Evolutionary conservation across 2,329 filamentous ascomycete species (phyloP), one percentile per base, ranked within the genome.

Genomic region (Aurifilum marmelostoma): DNA sequence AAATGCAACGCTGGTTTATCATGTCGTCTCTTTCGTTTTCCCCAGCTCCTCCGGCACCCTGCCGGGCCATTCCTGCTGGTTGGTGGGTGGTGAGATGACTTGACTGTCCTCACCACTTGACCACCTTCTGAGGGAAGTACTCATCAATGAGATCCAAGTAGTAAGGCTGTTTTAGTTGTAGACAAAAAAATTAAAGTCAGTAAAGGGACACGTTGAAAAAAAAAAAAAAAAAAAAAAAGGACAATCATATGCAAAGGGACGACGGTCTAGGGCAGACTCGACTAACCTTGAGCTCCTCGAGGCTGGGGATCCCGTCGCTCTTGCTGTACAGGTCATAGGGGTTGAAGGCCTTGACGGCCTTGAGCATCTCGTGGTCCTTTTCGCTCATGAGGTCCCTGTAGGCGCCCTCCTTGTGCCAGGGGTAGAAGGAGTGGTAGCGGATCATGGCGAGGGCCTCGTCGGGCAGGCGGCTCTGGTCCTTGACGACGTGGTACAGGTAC

Each of bases 261-360:
- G 56, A 5, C 16, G 29, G 56, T 14, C 29, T 5, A 6, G 29
- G 11, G 58, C 2, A 18, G 70, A 74, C 81, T 73, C 74, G 70
- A 74, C 81, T 73, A 74, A 87, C 85, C 85, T 95, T 97, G 69
- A 97, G 83, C 75, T 92, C 88, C 76, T 93, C 91, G 0, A 90
- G 87, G 68, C 87, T 89, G 1, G 93, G 93, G 29, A 93, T 85
- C 32, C 88, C 92, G 75, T 97, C 93, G 74, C 90, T 94, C 89
- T 97, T 97, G 83, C 91, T 95, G 83, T 97, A 97, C 65, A 97
- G 77, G 77, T 97, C 94, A 75, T 97, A 97, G 0, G 93, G 93
- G 78, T 97, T 97, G 81, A 97, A 97, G 0, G 92, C 92, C 79
- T 88, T 87, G 63, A 97, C 93, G 11, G 93, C 93, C 76, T 88